Evolutionary conservation across 129 eudicot species (phyloP).

Genomic region (Pittosporum tobira): DNA sequence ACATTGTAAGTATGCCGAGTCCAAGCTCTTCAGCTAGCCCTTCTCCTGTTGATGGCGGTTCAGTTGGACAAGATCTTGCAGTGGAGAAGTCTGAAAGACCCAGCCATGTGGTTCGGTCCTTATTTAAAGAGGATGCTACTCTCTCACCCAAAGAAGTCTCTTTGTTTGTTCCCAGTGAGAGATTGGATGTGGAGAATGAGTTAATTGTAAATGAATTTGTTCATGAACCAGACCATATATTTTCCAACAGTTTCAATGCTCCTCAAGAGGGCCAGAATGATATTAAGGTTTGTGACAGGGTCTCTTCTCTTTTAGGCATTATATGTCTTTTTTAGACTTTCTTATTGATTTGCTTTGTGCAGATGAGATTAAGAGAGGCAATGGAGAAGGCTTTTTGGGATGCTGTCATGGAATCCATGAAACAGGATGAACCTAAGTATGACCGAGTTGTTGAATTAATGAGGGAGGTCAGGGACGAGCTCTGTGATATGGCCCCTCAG

Average conservation of each 20-base stretch:
- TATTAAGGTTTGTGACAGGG: slow-evolving; percentile 53
- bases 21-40: slow-evolving; percentile 21
- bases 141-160: slow-evolving; percentile 27
- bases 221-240: slow-evolving; percentile 53
- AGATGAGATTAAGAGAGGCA: slow-evolving; percentile 49
- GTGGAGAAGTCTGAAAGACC: slow-evolving; percentile 23
- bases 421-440: slow-evolving; percentile 47
- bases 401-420: slow-evolving; percentile 49
- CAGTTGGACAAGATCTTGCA: slow-evolving; percentile 21
- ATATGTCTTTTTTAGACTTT: too few relatives aligned
- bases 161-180: slow-evolving; percentile 30
- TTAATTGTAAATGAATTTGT: slow-evolving; percentile 73
- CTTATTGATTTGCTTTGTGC: slow-evolving; percentile 8
- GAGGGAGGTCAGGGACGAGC: slow-evolving; percentile 86
- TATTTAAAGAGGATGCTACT: slow-evolving; percentile 49
- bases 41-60: slow-evolving; percentile 23
- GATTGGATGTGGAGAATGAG: slow-evolving; percentile 58
- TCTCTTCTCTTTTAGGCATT: background rate
- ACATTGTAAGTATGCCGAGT: slow-evolving; percentile 22
- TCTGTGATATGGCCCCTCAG: slow-evolving; percentile 76
- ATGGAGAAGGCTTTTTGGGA: slow-evolving; percentile 95
- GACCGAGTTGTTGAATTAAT: slow-evolving; percentile 57
- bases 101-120: slow-evolving; percentile 56
- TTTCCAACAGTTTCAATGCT: slow-evolving; percentile 23
- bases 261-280: slow-evolving; percentile 27